phyloP scores from a whole-genome alignment of 1,284 basidiomycete species.

The Rhodotorula sp. region DNA sequence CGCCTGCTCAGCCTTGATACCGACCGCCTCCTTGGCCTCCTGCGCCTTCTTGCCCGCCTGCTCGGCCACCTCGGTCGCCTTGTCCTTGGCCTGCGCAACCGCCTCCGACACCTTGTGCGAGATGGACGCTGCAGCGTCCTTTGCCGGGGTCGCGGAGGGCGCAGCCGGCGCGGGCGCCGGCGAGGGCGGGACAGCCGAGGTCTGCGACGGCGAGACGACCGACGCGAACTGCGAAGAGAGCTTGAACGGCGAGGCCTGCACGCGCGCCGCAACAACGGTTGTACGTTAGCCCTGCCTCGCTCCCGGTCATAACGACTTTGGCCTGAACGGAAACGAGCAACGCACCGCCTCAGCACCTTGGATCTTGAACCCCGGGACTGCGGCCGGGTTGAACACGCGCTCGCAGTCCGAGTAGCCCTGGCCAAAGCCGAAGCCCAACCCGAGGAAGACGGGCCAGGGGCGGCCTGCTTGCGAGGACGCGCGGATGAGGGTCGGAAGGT shows the following conservation, averaged over 20 bases:
- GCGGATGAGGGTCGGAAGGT: not conserved
- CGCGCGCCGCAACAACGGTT: too few species aligned
- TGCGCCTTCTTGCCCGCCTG: constrained; percentile 22
- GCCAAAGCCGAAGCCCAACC: constrained; percentile 80
- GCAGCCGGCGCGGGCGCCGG: constrained; percentile 1
- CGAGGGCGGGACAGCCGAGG: constrained; percentile 10
- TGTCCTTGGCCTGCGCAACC: constrained; percentile 19
- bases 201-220: constrained; percentile 9
- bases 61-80: constrained; percentile 13
- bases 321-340: too few species aligned
- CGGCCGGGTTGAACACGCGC: constrained; percentile 46
- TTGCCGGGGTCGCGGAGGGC: not conserved
- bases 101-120: constrained; percentile 14
- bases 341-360: constrained; percentile 29
- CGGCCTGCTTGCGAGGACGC: constrained; percentile 64
- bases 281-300: too few species aligned
- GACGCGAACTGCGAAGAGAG: constrained; percentile 21
- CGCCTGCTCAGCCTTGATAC: constrained; percentile 8
- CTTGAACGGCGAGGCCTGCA: constrained; percentile 22
- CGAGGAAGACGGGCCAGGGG: constrained; percentile 91
- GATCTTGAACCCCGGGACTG: constrained; percentile 43
- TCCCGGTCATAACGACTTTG: not conserved
- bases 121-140: not conserved
- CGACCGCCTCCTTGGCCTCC: constrained; percentile 19
- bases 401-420: constrained; percentile 45